A percentile compares a stretch with the other conserved stretches of the same genome.
These are phyloP conservation scores for Ophiobolus disseminans DNA, from an alignment of 2,329 filamentous ascomycete species.

Conservation along the genomic window DNA sequence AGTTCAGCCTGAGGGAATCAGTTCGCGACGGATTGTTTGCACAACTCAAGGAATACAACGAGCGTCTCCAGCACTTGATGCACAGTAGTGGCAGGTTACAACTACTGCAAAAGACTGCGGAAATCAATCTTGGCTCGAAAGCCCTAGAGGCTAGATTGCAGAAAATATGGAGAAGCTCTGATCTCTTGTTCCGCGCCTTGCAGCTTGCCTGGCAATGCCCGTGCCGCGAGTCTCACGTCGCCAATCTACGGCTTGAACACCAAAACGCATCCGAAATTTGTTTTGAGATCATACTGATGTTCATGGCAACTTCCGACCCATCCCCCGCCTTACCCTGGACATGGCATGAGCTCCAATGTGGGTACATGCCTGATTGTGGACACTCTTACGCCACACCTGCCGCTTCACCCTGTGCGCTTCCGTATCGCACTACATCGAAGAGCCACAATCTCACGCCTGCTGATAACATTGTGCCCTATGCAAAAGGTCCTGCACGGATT, in stretches of 20 bases:
- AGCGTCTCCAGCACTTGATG: slow-evolving; percentile 24
- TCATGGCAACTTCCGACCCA: not conserved
- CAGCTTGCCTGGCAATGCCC: slow-evolving; percentile 27
- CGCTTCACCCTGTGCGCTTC: not conserved
- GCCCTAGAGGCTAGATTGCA: slow-evolving; percentile 16
- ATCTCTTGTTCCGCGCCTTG: slow-evolving; percentile 23
- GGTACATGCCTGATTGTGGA: slow-evolving; percentile 14
- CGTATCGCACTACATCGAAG: too few relatives aligned
- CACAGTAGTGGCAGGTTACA: slow-evolving; percentile 21
- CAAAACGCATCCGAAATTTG: slow-evolving; percentile 20
- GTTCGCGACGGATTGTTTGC: slow-evolving; percentile 18
- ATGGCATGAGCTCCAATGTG: slow-evolving; percentile 23
- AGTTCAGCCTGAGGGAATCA: slow-evolving; percentile 22
- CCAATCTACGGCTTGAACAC: slow-evolving; percentile 30
- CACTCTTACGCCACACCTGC: not conserved
- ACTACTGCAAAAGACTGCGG: slow-evolving; percentile 8
- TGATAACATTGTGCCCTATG: too few relatives aligned
- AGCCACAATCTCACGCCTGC: too few relatives aligned
- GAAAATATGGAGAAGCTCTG: slow-evolving; percentile 19
- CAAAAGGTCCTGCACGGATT: not conserved
- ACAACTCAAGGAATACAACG: slow-evolving; percentile 26
- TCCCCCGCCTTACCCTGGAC: slow-evolving; percentile 7
- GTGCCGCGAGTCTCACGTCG: slow-evolving; percentile 28
- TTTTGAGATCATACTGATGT: slow-evolving; percentile 25
- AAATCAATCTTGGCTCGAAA: slow-evolving; percentile 6